Evolutionary conservation across 2,329 filamentous ascomycete species (phyloP), one percentile per base, ranked within the genome.

Genomic region (Phaeosphaeriaceae sp.): DNA sequence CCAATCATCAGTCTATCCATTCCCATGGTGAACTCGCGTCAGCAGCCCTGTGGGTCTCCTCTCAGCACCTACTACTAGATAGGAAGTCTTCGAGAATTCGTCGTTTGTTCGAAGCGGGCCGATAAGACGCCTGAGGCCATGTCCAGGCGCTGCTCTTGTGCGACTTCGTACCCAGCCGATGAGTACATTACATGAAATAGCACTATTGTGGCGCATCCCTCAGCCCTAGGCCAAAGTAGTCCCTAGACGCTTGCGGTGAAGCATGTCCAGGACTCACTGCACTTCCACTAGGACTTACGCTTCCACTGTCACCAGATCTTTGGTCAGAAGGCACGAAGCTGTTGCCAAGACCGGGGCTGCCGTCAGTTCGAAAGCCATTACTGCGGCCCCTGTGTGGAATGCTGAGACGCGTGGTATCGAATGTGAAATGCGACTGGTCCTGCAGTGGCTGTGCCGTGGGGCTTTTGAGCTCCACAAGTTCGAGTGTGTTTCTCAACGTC

Each of bases 401-500:
- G n/a, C 60, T 67, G 21, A 77, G 57, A 42, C 66, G 67, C 42
- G 62, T 65, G 19, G 65, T 61, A 31, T 75, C 69, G 49, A 76
- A 76, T 7, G 69, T 67, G 49, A 77, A 76, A n/a, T 71, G 69
- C 33, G 68, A 61, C 55, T 68, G 68, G 17, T 60, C 67, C 42
- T 58, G 56, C 19, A 57, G 61, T 27, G 65, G 59, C 45, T 68
- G 67, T 49, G 66, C 69, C 49, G 66, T 64, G 20, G 75, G 73
- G 25, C 66, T 70, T 61, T 68, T 75, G 40, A 78, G 61, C 56
- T 78, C 76, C 27, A 78, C 75, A 36, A 76, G 82, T 65, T 87
- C 85, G 76, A 96, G 83, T 1, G 90, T 91, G 67, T 89, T 86
- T 53, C 86, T 83, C 49, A 99, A 82, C 46, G 91, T 94, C 65